Conservation (phyloP, 208 protist species). For the Leishmania braziliensis region DNA sequence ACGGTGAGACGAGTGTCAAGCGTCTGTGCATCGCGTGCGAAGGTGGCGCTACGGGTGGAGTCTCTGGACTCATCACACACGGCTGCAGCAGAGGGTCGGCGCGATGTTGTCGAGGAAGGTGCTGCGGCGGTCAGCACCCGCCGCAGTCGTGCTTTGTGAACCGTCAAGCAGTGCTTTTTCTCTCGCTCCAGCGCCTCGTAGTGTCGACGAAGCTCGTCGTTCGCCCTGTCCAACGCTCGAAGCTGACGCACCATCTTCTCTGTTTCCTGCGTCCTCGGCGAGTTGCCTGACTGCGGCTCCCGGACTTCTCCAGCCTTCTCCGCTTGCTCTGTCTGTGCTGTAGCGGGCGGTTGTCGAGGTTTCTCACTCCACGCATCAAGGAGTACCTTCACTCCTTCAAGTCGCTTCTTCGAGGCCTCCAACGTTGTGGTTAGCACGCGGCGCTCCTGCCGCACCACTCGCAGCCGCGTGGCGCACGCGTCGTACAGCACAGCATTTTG, state of each 20-base stretch:
- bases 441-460: conserved; percentile 13
- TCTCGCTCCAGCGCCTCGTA: conserved; percentile 8
- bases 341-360: background rate
- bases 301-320: background rate
- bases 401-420: background rate
- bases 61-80: background rate
- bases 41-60: conserved; percentile 7
- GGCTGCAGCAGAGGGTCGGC: background rate
- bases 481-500: conserved; percentile 9
- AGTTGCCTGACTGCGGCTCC: background rate
- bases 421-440: background rate
- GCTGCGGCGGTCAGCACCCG: background rate
- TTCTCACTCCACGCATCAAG: background rate
- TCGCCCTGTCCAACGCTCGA: conserved; percentile 13
- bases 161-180: conserved; percentile 5
- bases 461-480: conserved; percentile 5
- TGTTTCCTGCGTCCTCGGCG: background rate
- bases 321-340: background rate
- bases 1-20: conserved; percentile 1
- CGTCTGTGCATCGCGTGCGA: background rate
- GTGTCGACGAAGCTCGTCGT: conserved; percentile 19
- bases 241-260: conserved; percentile 14
- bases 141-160: conserved; percentile 19
- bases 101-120: background rate
- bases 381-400: background rate